These are phyloP conservation scores for Geotrichum ghanense DNA, from an alignment of 805 yeast genomes.

Conservation along the genomic window DNA sequence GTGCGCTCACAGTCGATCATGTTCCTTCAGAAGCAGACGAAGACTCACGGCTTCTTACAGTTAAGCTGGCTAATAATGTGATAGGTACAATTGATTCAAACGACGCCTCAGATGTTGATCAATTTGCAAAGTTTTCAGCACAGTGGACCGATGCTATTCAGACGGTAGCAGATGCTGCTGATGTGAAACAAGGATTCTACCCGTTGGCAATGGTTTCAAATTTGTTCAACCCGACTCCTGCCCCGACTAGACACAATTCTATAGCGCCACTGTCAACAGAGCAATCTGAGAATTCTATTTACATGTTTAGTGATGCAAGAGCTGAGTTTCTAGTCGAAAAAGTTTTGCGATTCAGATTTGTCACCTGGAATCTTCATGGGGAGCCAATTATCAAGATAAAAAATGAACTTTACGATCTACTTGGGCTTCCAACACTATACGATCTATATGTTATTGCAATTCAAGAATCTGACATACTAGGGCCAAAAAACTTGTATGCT, in stretches of 20 bases:
- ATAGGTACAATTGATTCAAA: not conserved
- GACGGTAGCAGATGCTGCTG: conserved; percentile 13
- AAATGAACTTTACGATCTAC: conserved; percentile 14
- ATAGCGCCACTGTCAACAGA: conserved; percentile 8
- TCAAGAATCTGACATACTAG: conserved; percentile 41
- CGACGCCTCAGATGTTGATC: conserved; percentile 5
- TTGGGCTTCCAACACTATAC: conserved; percentile 12
- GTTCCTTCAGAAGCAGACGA: not conserved
- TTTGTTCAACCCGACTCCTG: conserved; percentile 5
- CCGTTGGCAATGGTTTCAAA: conserved; percentile 10
- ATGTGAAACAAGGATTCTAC: conserved; percentile 9
- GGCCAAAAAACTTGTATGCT: conserved; percentile 28
- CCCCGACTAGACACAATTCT: not conserved
- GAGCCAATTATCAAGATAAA: conserved; percentile 11
- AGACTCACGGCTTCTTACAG: not conserved
- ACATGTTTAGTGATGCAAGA: conserved; percentile 6
- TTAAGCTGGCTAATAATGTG: not conserved
- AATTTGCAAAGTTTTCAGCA: conserved; percentile 20
- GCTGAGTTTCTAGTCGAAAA: conserved; percentile 11
- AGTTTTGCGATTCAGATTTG: conserved; percentile 14
- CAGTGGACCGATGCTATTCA: conserved; percentile 22
- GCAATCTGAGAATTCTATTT: conserved; percentile 8
- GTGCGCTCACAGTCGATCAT: not conserved
- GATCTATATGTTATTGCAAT: conserved; percentile 32
- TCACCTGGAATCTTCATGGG: conserved; percentile 26